Evolutionary conservation across 2,329 filamentous ascomycete species (phyloP), one percentile per base, ranked within the genome.

Genomic region (Parastagonospora avenae): DNA sequence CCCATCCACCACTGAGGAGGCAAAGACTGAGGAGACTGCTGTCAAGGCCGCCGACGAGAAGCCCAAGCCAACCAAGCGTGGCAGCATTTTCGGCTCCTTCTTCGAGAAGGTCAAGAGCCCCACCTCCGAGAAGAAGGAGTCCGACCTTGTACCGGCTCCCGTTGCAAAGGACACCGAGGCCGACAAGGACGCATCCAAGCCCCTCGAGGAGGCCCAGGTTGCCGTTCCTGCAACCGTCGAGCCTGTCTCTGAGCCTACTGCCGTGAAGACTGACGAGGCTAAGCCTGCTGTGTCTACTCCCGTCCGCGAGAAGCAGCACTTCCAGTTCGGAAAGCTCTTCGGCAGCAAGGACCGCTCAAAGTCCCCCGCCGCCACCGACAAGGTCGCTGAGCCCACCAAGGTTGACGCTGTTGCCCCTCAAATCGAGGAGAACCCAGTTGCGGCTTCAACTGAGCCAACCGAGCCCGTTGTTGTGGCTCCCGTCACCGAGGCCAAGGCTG

Each of bases 61-160:
- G 64, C 73, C 81, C 63, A 92, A 91, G 85, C 74, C 75, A 41
- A 82, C 85, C 76, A 96, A 95, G 89, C 90, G 91, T 75, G 86
- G 86, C 76, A 94, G 90, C 61, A 87, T 92, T 68, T 95, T 95
- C 77, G 85, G 85, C 66, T 87, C 85, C 68, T 86, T 90, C 72
- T 83, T 82, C 76, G 89, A 91, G 63, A 76, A 76, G 71, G 68
- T 80, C 49, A 77, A 76, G 70, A 78, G 75, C 70, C 79, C 79
- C 9, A 74, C 72, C 31, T 71, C 70, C 55, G 79, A 81, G 83
- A 93, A 93, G 82, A 87, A 89, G 74, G 87, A 87, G 59, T 81
- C 85, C 64, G 87, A 89, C 70, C 80, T 83, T 59, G 75, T 80
- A 63, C 76, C 80, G 45, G 74, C 76, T 62, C 46, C 35, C 8